These are phyloP conservation scores for Solanum chaucha DNA, from an alignment of 257 asterid genomes.

Conservation along the genomic window DNA sequence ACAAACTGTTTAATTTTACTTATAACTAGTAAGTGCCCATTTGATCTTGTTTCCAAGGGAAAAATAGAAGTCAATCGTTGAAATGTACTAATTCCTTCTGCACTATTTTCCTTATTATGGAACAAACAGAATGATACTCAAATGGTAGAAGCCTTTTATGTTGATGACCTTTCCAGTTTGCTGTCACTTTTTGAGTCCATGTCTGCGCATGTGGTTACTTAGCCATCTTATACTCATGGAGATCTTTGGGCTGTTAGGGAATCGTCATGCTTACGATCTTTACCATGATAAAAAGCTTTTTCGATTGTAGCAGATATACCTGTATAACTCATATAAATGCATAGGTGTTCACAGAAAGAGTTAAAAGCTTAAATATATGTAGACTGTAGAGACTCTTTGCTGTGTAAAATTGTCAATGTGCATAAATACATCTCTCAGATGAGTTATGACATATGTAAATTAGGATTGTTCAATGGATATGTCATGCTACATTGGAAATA, in stretches of 20 bases:
- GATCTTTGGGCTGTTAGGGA: neutral
- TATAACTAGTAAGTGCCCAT: slow-evolving; percentile 53
- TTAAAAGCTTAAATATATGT: neutral
- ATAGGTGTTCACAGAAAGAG: neutral
- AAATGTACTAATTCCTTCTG: neutral
- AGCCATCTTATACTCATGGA: neutral
- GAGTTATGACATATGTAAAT: neutral
- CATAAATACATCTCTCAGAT: neutral
- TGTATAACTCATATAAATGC: neutral
- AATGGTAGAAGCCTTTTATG: neutral
- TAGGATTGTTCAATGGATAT: neutral
- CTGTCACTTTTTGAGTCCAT: neutral
- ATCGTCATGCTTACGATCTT: neutral
- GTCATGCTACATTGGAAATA: neutral
- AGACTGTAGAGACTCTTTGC: neutral
- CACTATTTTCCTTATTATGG: neutral
- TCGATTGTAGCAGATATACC: neutral
- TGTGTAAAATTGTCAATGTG: neutral
- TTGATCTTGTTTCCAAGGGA: neutral
- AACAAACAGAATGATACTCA: neutral
- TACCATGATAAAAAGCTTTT: neutral
- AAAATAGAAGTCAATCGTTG: neutral
- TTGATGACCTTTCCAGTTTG: neutral
- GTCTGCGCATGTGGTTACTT: neutral
- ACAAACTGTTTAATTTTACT: slow-evolving; percentile 50